Base-by-base conservation (phyloP, 1,284 basidiomycete species). In the Ustilago shanxiensis region DNA sequence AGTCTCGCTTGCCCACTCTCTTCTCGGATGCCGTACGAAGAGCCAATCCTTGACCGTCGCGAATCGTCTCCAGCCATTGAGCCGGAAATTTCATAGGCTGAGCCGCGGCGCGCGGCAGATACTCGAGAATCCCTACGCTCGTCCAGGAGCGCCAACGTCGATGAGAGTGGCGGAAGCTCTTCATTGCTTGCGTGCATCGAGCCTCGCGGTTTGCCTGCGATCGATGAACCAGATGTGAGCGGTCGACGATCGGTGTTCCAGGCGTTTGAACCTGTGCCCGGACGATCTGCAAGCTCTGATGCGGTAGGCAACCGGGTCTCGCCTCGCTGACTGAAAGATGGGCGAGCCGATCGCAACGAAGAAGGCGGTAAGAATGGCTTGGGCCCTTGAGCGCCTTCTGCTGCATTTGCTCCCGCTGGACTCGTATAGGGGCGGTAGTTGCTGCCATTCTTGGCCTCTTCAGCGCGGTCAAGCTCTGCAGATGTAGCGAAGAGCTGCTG, bases 401-500 rank as follows among this genome's bases (percentile, higher is more conserved):
- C 59, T 26, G 59, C 49, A 26, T 64, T 28, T 8, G 72, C 72
- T n/a, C 66, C 74, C n/a, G 74, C 64, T 24, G 70, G 69, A 51
- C 74, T 72, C n/a, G 68, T 77, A 50, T 52, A 72, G 22, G 77
- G 71, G 5, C 70, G 51, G 28, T 56, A 64, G 52, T 44, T 59
- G 63, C 58, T 68, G 33, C 47, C 61, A 41, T 41, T 50, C 49
- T 60, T 64, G 33, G 39, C 58, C 28, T 60, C 71, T 8, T 74
- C 72, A 60, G 57, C 65, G 9, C 55, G 57, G 37, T 66, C 71
- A 35, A 70, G 62, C 61, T 60, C 65, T 28, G 62, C 69, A 3
- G 68, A 75, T 1, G 72, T 69, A 26, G 70, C 71, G 2, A 72
- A 35, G 6, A 78, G 70, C 55, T 77, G 77, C 47, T 76, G 69